Percentiles rank a stretch among this genome's conserved stretches.
Evolutionary conservation across 1,284 basidiomycete genomes (phyloP).

Genomic region (Pyrrhoderma noxium): DNA sequence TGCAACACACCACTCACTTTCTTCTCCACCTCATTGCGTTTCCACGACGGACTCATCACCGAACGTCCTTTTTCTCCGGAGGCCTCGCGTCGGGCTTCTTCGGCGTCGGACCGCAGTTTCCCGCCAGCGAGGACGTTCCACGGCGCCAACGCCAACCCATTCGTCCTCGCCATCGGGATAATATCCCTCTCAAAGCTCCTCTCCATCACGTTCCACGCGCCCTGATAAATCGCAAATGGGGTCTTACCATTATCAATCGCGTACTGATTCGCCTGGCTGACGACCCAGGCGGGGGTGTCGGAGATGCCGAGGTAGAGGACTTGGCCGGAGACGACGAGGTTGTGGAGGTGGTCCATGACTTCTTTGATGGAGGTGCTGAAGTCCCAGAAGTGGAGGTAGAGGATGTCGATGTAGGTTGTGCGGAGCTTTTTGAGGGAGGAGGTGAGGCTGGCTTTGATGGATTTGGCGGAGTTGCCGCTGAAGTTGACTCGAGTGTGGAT

Average conservation of each 20-base stretch:
- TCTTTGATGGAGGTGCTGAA: conserved; percentile 39
- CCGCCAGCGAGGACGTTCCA: conserved; percentile 46
- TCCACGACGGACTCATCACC: conserved; percentile 29
- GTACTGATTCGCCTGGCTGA: conserved; percentile 36
- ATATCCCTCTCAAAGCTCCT: conserved; percentile 48
- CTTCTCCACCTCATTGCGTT: conserved; percentile 35
- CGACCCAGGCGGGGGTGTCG: conserved; percentile 39
- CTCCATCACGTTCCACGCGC: conserved; percentile 41
- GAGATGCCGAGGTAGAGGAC: conserved; percentile 41
- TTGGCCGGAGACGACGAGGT: conserved; percentile 35
- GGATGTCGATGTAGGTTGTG: conserved; percentile 37
- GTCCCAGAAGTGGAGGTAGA: conserved; percentile 41
- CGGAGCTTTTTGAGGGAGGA: conserved; percentile 37
- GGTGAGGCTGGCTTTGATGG: conserved; percentile 28
- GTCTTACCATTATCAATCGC: conserved; percentile 39
- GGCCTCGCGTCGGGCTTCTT: conserved; percentile 35
- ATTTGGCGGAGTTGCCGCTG: conserved; percentile 32
- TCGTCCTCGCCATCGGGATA: conserved; percentile 43
- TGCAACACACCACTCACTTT: conserved; percentile 37
- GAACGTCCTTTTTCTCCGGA: conserved; percentile 38
- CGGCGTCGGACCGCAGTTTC: conserved; percentile 40
- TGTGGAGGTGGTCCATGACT: conserved; percentile 44
- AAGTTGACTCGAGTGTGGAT: conserved; percentile 27
- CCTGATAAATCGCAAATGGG: conserved; percentile 47
- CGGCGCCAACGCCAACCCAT: conserved; percentile 43